Conservation (phyloP, 768 basidiomycete genomes). For the Neoboletus subvelutipes region DNA sequence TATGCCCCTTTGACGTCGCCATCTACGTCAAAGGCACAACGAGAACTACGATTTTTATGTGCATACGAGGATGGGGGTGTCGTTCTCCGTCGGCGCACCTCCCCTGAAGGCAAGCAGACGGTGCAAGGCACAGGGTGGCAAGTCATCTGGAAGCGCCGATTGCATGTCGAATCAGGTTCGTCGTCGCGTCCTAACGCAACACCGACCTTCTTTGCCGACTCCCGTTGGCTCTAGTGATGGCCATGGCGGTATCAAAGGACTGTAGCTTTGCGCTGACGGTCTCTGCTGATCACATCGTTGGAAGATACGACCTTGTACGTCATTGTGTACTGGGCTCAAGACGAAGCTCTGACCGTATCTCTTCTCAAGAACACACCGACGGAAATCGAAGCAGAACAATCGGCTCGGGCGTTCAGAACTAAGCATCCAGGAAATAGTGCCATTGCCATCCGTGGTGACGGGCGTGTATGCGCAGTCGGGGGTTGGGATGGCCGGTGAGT, state of each 20-base stretch:
- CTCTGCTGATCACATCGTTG: constrained; percentile 80
- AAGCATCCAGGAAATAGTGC: constrained; percentile 80
- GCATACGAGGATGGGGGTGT: constrained; percentile 91
- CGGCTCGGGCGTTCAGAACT: constrained; percentile 46
- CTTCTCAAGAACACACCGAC: constrained; percentile 6
- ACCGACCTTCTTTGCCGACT: background rate
- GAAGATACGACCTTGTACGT: constrained; percentile 59
- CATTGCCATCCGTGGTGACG: constrained; percentile 74
- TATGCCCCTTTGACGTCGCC: constrained; percentile 32
- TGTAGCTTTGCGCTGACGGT: constrained; percentile 68
- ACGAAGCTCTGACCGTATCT: background rate
- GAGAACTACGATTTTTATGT: constrained; percentile 59
- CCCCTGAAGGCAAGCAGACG: constrained; percentile 36
- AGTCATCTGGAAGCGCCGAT: constrained; percentile 58
- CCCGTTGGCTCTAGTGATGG: constrained; percentile 63
- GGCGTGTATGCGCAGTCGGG: constrained; percentile 79
- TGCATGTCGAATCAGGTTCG: constrained; percentile 74
- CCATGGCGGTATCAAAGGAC: constrained; percentile 67
- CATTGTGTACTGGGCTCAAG: background rate
- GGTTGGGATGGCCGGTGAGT: constrained; percentile 94
- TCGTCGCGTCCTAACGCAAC: background rate
- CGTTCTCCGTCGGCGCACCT: constrained; percentile 55
- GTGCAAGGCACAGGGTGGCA: constrained; percentile 78
- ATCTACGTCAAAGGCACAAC: constrained; percentile 29
- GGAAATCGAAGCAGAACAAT: constrained; percentile 20